Conservation (phyloP, 1,139 yeast species). For the Geotrichum citri-aurantii region DNA sequence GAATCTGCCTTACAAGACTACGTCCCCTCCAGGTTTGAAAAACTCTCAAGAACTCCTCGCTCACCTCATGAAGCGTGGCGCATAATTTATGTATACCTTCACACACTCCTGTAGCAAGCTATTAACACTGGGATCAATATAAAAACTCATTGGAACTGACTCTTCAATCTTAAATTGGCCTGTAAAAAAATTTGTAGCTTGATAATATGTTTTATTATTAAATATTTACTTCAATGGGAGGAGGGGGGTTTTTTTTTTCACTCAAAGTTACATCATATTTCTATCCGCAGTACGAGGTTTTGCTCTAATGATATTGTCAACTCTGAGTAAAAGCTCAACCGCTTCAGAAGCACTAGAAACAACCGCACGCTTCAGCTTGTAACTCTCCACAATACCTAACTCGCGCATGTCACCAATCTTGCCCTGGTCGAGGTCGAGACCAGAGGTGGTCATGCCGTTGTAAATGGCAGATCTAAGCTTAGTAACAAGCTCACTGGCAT, state of each 20-base stretch:
- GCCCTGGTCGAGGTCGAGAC: slow-evolving; percentile 81
- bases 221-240: no score
- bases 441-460: slow-evolving; percentile 87
- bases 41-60: slow-evolving; percentile 38
- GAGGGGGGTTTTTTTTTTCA: no score
- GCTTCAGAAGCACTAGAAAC: slow-evolving; percentile 97
- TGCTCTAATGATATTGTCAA: slow-evolving; percentile 93
- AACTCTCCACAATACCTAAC: slow-evolving; percentile 86
- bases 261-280: slow-evolving; percentile 32
- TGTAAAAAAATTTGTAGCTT: not conserved
- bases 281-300: slow-evolving; percentile 97
- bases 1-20: slow-evolving; percentile 4
- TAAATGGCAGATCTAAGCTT: slow-evolving; percentile 89
- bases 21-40: slow-evolving; percentile 29
- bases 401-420: slow-evolving; percentile 90
- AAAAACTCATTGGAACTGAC: not conserved
- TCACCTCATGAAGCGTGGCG: slow-evolving; percentile 36
- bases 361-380: slow-evolving; percentile 85
- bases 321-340: slow-evolving; percentile 89
- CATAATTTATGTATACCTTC: not conserved
- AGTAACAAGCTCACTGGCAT: slow-evolving; percentile 86
- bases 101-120: not conserved
- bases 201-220: not conserved
- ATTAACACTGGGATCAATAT: not conserved
- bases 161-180: no score